Evolutionary conservation across 2,329 filamentous ascomycete species (phyloP).

Genomic region (Fusarium subglutinans): DNA sequence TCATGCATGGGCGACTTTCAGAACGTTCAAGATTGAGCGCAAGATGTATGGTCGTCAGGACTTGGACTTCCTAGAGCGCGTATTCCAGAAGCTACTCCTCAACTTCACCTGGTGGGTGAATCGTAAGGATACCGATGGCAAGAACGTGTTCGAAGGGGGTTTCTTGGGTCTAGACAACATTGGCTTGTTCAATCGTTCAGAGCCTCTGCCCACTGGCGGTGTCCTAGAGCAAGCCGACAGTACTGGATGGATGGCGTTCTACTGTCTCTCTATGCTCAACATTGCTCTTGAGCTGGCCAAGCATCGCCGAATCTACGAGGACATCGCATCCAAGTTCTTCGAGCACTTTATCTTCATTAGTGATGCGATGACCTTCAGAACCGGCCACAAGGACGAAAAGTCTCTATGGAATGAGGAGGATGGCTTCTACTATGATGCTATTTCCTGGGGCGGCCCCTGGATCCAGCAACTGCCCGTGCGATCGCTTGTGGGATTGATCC

Average conservation of each 20-base stretch:
- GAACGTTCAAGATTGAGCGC: conserved; percentile 97
- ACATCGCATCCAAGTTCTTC: conserved; percentile 98
- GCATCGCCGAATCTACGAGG: conserved; percentile 93
- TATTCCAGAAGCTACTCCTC: conserved; percentile 93
- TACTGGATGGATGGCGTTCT: conserved; percentile 99
- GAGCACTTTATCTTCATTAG: conserved; percentile 98
- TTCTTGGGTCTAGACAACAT: conserved; percentile 98
- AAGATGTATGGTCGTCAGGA: conserved; percentile 97
- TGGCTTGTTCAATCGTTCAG: conserved; percentile 95
- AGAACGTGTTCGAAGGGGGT: conserved; percentile 97
- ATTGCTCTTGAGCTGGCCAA: conserved; percentile 95
- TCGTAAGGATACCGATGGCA: conserved; percentile 91
- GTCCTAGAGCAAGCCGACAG: conserved; percentile 96
- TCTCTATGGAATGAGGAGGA: conserved; percentile 97
- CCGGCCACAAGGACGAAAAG: conserved; percentile 74
- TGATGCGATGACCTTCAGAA: conserved; percentile 92
- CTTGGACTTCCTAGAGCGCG: conserved; percentile 92
- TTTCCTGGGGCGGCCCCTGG: conserved; percentile 94
- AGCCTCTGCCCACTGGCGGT: conserved; percentile 92
- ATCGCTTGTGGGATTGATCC: conserved; percentile 92
- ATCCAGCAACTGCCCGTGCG: conserved; percentile 91
- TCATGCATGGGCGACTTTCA: conserved; percentile 94
- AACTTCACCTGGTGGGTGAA: conserved; percentile 99
- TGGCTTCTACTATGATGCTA: conserved; percentile 98
- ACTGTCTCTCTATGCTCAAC: conserved; percentile 95